phyloP scores from a whole-genome alignment of 2,329 filamentous ascomycete species.

The Cercospora brassicicola region DNA sequence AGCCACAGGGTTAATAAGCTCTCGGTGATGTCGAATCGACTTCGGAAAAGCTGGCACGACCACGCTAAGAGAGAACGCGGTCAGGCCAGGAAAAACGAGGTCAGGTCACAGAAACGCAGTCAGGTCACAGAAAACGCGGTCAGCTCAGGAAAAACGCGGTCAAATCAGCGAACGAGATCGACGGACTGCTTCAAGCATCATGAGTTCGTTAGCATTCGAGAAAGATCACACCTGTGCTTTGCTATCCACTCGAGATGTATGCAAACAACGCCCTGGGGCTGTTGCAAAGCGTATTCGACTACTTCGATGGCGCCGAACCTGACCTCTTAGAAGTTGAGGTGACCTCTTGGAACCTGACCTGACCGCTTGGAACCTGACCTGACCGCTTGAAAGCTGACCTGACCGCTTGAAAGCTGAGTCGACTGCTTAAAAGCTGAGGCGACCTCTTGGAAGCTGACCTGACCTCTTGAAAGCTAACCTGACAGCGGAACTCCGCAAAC shows the following conservation, averaged over 20 bases:
- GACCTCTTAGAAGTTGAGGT: background rate
- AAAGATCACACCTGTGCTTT: too few species aligned
- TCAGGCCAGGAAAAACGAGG: background rate
- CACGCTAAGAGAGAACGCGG: background rate
- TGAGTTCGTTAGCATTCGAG: background rate
- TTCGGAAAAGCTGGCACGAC: background rate
- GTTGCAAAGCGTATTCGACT: background rate
- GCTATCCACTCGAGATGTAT: too few species aligned
- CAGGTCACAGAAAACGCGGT: background rate
- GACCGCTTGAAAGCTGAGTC: background rate
- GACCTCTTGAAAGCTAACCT: background rate
- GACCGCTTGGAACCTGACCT: background rate
- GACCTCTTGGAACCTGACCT: background rate
- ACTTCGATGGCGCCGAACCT: background rate
- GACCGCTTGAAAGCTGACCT: background rate
- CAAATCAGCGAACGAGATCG: background rate
- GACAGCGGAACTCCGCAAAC: background rate
- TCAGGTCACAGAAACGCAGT: background rate
- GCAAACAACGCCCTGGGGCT: too few species aligned
- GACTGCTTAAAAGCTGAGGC: background rate
- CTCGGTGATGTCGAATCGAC: background rate
- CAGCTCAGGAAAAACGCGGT: background rate
- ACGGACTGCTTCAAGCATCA: background rate
- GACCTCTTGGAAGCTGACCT: background rate
- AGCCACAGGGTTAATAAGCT: too few species aligned